These are phyloP conservation scores for Akanthomyces lecanii DNA, from an alignment of 2,329 filamentous ascomycete genomes.

Conservation along the genomic window DNA sequence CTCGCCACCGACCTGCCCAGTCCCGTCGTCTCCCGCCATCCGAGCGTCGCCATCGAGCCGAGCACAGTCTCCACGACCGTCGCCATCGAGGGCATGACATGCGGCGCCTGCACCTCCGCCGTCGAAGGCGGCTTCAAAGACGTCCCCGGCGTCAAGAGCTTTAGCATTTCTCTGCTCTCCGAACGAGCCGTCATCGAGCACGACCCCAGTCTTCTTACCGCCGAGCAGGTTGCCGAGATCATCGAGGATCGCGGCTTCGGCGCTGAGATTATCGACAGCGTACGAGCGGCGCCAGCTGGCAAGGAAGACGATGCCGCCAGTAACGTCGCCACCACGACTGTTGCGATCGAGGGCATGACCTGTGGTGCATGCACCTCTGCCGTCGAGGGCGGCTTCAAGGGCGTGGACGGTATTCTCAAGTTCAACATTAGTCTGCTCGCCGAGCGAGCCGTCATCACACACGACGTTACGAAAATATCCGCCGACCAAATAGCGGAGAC, in stretches of 20 bases:
- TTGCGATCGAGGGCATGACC: slow-evolving; percentile 94
- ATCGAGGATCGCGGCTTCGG: slow-evolving; percentile 75
- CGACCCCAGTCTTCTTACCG: slow-evolving; percentile 53
- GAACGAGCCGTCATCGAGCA: slow-evolving; percentile 85
- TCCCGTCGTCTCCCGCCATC: slow-evolving; percentile 39
- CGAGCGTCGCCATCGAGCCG: slow-evolving; percentile 33
- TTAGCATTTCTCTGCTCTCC: slow-evolving; percentile 79
- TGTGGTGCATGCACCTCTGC: slow-evolving; percentile 95
- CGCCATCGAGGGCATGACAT: slow-evolving; percentile 84
- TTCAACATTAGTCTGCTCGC: slow-evolving; percentile 96
- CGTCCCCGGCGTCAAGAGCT: slow-evolving; percentile 66
- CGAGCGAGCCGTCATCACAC: slow-evolving; percentile 83
- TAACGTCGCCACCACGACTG: slow-evolving; percentile 66
- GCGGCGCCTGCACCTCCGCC: slow-evolving; percentile 82
- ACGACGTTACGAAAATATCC: slow-evolving; percentile 68
- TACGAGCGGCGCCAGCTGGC: slow-evolving; percentile 21
- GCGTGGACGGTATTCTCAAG: slow-evolving; percentile 71
- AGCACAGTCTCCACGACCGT: slow-evolving; percentile 65
- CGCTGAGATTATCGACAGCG: slow-evolving; percentile 70
- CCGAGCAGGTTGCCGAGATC: slow-evolving; percentile 52
- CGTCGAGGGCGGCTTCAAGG: slow-evolving; percentile 76
- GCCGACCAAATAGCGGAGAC: slow-evolving; percentile 72
- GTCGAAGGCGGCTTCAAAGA: slow-evolving; percentile 77
- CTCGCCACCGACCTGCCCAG: slow-evolving; percentile 72
- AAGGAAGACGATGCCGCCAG: slow-evolving; percentile 28